Conservation (phyloP, 305 asterid genomes). For the Andrographis paniculata region DNA sequence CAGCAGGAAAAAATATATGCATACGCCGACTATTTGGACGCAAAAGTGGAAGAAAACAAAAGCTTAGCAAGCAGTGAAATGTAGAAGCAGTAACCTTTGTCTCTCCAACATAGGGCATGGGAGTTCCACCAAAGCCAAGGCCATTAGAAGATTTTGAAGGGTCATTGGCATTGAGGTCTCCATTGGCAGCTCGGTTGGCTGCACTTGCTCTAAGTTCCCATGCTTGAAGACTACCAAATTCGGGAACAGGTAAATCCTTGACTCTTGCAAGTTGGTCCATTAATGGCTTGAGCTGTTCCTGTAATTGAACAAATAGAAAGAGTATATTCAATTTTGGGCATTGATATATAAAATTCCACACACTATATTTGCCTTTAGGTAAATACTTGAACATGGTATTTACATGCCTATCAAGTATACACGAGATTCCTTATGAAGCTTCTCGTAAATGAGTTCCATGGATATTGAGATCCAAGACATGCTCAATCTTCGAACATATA, state of each 20-base stretch:
- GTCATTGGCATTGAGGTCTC: constrained; percentile 46
- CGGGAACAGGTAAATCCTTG: constrained; percentile 84
- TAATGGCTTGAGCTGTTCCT: constrained; percentile 85
- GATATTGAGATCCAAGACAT: no score
- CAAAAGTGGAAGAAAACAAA: not conserved
- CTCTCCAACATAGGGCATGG: constrained; percentile 90
- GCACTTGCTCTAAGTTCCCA: constrained; percentile 80
- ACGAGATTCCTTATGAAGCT: no score
- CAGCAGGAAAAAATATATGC: no score
- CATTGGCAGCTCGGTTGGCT: constrained; percentile 58
- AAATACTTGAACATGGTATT: no score
- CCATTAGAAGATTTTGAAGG: constrained; percentile 54
- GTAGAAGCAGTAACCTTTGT: constrained; percentile 48
- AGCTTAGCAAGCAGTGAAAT: not conserved
- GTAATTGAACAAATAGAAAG: constrained; percentile 5
- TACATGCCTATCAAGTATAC: no score
- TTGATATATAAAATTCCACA: no score
- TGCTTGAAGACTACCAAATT: constrained; percentile 80
- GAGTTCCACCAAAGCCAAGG: constrained; percentile 74
- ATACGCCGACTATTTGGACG: no score
- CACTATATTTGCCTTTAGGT: no score
- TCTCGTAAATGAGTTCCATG: no score
- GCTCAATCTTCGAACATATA: no score
- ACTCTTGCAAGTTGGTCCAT: constrained; percentile 75
- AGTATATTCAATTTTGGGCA: constrained; percentile 8